Base-by-base conservation (phyloP, 2,329 filamentous ascomycete species). In the Lasiodiplodia sp. region DNA sequence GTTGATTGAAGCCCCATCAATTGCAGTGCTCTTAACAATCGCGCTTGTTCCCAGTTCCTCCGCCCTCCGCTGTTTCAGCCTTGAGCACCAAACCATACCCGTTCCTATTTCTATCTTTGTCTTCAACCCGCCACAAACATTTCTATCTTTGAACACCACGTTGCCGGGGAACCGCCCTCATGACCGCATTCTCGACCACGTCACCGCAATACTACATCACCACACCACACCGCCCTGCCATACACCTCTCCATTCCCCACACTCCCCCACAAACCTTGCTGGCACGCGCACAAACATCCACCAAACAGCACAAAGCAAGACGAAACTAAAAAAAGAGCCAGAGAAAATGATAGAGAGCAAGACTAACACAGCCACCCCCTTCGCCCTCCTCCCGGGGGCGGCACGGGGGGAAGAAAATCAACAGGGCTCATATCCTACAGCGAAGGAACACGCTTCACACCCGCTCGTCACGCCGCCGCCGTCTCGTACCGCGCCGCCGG, bases 401-500 rank as follows among this genome's bases (percentile, higher is more conserved):
- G 31, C 7, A 34, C 1, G 31, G 31, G 28, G 28, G 28, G 5
- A 5, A 5, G 1, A 2, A n/a, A n/a, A 3, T 8, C 71, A 38
- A 23, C 18, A 89, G 87, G 87, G 88, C 85, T 90, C 72, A 84
- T 91, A 72, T 87, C 86, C 73, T 90, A 87, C 81, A 88, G 86
- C 73, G 88, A 90, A 79, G 86, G 85, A n/a, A 89, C 87, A 10
- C 83, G 88, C 70, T 89, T 84, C 75, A 89, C 86, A 2, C 79
- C 79, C 0, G 73, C 79, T 67, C 89, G 89, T 76, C 84, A 86
- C 71, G 77, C 71, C 25, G 81, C 85, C 70, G 84, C 86, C 1
- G 80, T 80, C 68, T 73, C 75, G 7, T 89, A 86, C 84, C 89
- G 87, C 77, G 80, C 81, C 67, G 78, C 80, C 69, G 83, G 85